Evolutionary conservation across 805 yeast species (phyloP), one percentile per base, ranked within the genome.

Genomic region (Kazachstania africana): DNA sequence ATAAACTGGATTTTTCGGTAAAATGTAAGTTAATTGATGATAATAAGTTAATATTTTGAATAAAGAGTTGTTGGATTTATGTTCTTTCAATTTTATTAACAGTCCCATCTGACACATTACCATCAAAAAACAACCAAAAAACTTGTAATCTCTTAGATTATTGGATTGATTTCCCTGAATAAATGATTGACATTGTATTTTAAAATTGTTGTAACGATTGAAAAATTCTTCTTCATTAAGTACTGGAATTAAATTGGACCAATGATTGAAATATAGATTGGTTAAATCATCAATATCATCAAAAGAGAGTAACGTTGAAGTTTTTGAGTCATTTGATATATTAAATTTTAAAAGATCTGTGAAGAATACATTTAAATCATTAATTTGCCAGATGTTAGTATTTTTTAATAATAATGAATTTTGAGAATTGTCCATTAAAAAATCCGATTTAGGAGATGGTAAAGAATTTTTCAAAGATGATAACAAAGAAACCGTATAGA

Each of bases 201-300:
- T 37, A 28, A 33, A 30, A 15, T 33, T 28, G 12, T 25, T 27
- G 48, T 80, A 83, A 39, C 72, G 71, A 15, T 61, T 59, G 48
- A 78, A 61, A 45, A 85, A 85, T n/a, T 72, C 66, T 26, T 70
- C 70, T 39, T 73, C 72, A 50, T 81, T 82, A 32, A 85, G 47
- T 12, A 82, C 63, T 0, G 94, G 93, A 15, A 77, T 61, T 4
- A 72, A 55, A 16, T 69, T 64, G 18, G 80, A 77, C 94, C 95
- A 85, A 36, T 78, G 77, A 38, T 72, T 75, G 55, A 83, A 84
- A 48, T 70, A 85, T 3, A 72, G 50, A 0, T 78, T 66, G 13
- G 80, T 66, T 19, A 81, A 63, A 16, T 74, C 73, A 52, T 85
- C 94, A 35, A 82, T 45, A 24, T 54, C 53, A 8, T 24, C 22